A percentile compares a stretch with the other conserved stretches of the same genome.
These are phyloP conservation scores for Fusarium equiseti DNA, from an alignment of 2,329 filamentous ascomycete genomes.

Conservation along the genomic window DNA sequence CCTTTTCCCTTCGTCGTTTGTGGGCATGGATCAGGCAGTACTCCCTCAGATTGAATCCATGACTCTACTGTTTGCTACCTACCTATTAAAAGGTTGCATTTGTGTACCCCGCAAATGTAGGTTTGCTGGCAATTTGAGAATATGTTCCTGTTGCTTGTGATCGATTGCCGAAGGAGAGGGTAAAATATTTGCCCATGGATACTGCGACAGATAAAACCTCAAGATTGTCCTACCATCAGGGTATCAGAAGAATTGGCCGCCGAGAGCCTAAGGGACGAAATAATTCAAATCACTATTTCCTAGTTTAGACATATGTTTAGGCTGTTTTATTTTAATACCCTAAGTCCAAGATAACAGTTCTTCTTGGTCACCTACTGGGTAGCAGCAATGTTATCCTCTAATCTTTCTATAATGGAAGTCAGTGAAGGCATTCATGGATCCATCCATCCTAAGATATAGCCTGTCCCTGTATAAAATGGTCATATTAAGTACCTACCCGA, in stretches of 20 bases:
- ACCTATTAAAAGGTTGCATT: not conserved
- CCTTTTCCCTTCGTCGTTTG: not conserved
- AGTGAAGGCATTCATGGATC: not conserved
- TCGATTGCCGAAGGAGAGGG: not conserved
- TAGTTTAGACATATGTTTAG: not conserved
- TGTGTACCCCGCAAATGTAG: not conserved
- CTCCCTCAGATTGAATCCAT: not conserved
- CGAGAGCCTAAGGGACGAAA: not conserved
- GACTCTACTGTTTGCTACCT: not conserved
- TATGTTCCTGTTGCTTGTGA: not conserved
- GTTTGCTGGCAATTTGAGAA: not conserved
- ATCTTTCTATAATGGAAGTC: not conserved
- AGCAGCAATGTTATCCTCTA: not conserved
- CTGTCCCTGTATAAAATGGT: not conserved
- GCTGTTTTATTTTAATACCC: not conserved
- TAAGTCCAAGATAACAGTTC: not conserved
- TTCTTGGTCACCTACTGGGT: not conserved
- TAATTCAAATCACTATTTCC: not conserved
- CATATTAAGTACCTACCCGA: not conserved
- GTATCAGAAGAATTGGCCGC: no score
- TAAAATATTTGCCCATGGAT: no score
- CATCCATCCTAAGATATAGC: not conserved
- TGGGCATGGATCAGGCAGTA: not conserved
- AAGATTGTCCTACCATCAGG: no score
- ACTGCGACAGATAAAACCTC: no score